Evolutionary conservation across 345 rosid genomes (phyloP), one percentile per base, ranked within the genome.

Genomic region (Anacardium occidentale): DNA sequence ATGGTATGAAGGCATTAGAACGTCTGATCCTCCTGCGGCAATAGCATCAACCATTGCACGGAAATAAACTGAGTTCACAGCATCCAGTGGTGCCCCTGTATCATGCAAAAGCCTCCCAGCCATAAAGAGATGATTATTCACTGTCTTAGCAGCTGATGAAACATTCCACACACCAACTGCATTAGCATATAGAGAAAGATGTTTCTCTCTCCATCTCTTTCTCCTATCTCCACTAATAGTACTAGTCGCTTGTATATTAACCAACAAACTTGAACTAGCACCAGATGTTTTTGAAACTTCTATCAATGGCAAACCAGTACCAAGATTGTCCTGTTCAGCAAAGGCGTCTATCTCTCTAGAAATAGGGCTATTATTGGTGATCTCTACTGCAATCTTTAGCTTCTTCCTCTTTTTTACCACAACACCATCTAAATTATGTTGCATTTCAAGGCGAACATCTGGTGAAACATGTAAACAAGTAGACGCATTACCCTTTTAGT

Each of bases 401-500:
- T 91, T 91, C 82, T 87, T 91, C 80, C 86, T 84, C 85, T 87
- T 87, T 68, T 85, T 87, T 55, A 82, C 82, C 32, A 86, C 90
- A 72, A 87, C 83, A 56, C 87, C 95, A 74, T 90, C 92, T 42
- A 92, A 82, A 74, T 90, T 85, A 59, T 87, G 85, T 66, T 81
- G 93, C 91, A 95, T 82, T 32, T 57, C 29, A 12, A 76, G 50
- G 45, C 87, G 86, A 72, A 95, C 93, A 26, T 88, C 94, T 0
- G 76, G 61, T 0, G 97, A 94, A 54, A 90, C 96, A 24, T 72
- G 87, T 29, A 77, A 76, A 77, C 99, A 95, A 74, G 88, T 91
- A 0, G 96, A 80, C 0, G 92, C 99, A 75, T 90, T 89, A 24
- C 98, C 98, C 77, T 92, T 95, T 10, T 86, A 90, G 37, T 96